These are phyloP conservation scores for Fusarium neocosmosporiellum DNA, from an alignment of 2,329 filamentous ascomycete genomes.

Conservation along the genomic window DNA sequence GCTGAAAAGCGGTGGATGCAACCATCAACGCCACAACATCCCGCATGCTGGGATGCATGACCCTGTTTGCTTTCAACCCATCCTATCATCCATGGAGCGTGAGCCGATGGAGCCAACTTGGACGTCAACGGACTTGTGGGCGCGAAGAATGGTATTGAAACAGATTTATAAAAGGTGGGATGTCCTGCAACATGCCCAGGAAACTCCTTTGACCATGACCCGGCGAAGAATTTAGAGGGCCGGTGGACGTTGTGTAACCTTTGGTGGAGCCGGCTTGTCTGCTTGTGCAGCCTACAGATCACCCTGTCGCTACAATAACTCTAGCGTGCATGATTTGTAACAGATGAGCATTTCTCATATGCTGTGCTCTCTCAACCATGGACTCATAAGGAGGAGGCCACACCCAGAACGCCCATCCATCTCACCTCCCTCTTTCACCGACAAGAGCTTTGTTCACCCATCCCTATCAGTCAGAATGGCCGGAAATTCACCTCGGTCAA, in stretches of 20 bases:
- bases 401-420: neutral
- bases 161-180: neutral
- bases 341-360: neutral
- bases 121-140: neutral
- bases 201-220: neutral
- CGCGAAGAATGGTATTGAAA: neutral
- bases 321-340: neutral
- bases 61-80: neutral
- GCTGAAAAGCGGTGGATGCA: neutral
- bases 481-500: neutral
- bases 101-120: neutral
- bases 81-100: neutral
- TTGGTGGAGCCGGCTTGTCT: neutral
- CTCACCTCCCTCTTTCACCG: neutral
- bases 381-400: neutral
- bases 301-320: neutral
- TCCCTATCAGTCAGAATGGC: neutral
- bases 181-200: too few species aligned
- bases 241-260: conserved; percentile 8
- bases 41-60: neutral
- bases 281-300: neutral
- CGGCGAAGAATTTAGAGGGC: neutral
- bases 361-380: neutral
- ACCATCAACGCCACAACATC: neutral
- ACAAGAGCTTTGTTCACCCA: neutral